Base-by-base conservation (phyloP, 495 filamentous ascomycete species). In the Cercophora samala region DNA sequence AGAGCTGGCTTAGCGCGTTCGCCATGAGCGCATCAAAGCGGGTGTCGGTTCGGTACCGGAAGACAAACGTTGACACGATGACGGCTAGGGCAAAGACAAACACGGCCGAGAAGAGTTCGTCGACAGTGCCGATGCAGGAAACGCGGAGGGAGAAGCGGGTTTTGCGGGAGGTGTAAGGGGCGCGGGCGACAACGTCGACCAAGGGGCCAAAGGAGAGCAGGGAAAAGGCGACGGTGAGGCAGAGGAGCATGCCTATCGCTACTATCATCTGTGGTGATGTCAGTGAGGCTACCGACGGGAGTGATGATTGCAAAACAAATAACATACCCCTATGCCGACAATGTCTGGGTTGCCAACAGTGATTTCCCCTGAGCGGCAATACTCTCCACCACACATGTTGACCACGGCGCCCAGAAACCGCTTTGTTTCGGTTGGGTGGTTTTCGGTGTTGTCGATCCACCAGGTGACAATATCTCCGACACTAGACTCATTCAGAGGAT, bases 1-100 rank as follows among this genome's bases (percentile, higher is more conserved):
- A 72, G 46, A 69, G 58, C 62, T 67, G 59, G 70, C 56, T 60
- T 4, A 73, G 63, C 13, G 62, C 68, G 66, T 73, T 66, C 60
- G 70, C 68, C 68, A 73, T 70, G 60, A 68, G 63, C 19, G 62
- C 65, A 65, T 69, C 68, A 66, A 73, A 73, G 37, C 68, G 63
- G 29, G 68, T 37, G 54, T 72, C 67, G 46, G 70, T 69, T 23
- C 37, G 51, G 61, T 68, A 69, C 19, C 70, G 70, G 58, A 65
- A 72, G 19, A 66, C 70, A 46, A 63, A 72, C 21, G 66, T 67
- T 19, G 70, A 72, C 25, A 67, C 67, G 3, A 72, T 63, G 4
- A 72, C 64, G 24, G 70, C 55, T 17, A 66, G 58, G 66, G 60
- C 58, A 26, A 72, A 72, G 51, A 72, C 62, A 22, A 69, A 66